Evolutionary conservation across 169 alveolate genomes (phyloP), one percentile per base, ranked within the genome.

Genomic region (Cryptosporidium bovis): DNA sequence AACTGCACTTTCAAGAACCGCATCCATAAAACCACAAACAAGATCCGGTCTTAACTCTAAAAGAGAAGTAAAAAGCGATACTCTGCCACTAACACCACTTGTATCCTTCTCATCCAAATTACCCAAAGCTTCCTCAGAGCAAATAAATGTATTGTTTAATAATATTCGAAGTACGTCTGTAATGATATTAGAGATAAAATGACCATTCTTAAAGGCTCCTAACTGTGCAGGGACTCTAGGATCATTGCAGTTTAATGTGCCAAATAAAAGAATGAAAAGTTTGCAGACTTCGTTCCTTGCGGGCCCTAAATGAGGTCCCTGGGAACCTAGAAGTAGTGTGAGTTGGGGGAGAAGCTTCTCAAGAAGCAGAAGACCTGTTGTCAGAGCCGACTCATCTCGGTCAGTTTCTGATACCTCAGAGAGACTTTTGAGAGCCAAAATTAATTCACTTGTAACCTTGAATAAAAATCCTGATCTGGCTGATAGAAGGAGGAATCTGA

Each of bases 11-110:
- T 77, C 27, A 40, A 77, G 2, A 7, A 77, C 44, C 56, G 64
- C 44, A 5, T 77, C 87, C 87, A 77, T 77, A 36, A 77, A 77
- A 2, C 64, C 64, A 27, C 77, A 77, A 10, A 77, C 87, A 4
- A 77, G 40, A 16, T 62, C 71, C 16, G 87, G 71, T n/a, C 46
- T 62, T 16, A 77, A 64, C 10, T 77, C 87, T 16, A 77, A 16
- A 58, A 77, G 60, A 40, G 87, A 77, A 16, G 44, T 36, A 24
- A 77, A 77, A 4, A 77, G 34, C 6, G 65, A 33, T 7, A 62
- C 87, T 24, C 20, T 20, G 56, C 64, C 87, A 20, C 64, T 56
- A 5, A 40, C 66, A 40, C 48, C 48, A 8, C 48, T 40, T 8
- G 48, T 40, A 44, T 51, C 48, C 18, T 64, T 66, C 7, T 46